Conservation (phyloP, 2,329 filamentous ascomycete genomes). For the Pseudogymnoascus sp. region DNA sequence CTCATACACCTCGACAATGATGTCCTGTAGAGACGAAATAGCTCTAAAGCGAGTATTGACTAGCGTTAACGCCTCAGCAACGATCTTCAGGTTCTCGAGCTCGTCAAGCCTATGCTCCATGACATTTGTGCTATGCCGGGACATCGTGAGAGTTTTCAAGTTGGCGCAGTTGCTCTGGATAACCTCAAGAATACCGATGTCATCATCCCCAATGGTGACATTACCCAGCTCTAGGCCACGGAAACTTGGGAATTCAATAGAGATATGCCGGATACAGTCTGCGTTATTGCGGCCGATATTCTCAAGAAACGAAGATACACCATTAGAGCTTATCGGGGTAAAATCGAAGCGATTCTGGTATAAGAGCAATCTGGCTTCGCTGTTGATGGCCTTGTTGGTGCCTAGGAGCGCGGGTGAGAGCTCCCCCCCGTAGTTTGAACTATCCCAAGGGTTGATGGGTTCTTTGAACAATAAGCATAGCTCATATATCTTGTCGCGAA, state of each 20-base stretch:
- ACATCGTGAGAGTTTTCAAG: slow-evolving; percentile 17
- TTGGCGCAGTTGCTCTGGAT: slow-evolving; percentile 18
- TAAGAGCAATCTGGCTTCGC: no score
- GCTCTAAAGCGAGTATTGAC: slow-evolving; percentile 20
- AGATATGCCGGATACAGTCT: no score
- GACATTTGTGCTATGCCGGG: slow-evolving; percentile 2
- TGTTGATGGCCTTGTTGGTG: no score
- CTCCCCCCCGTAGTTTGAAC: no score
- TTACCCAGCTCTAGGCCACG: not conserved
- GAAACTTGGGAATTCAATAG: no score
- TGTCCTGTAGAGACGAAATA: slow-evolving; percentile 21
- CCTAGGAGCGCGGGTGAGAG: not conserved
- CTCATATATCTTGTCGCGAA: slow-evolving; percentile 11
- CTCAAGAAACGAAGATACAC: no score
- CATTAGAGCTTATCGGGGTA: no score
- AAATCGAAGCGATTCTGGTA: no score
- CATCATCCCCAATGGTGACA: slow-evolving; percentile 11
- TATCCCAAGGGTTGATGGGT: not conserved
- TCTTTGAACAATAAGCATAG: slow-evolving; percentile 3
- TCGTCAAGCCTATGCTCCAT: slow-evolving; percentile 7
- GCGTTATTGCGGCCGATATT: no score
- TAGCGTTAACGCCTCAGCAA: slow-evolving; percentile 15
- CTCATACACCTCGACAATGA: slow-evolving; percentile 19
- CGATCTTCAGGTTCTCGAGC: slow-evolving; percentile 11
- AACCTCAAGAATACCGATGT: slow-evolving; percentile 9